Conservation (phyloP, 2,329 filamentous ascomycete genomes). For the Aspergillus sp. region DNA sequence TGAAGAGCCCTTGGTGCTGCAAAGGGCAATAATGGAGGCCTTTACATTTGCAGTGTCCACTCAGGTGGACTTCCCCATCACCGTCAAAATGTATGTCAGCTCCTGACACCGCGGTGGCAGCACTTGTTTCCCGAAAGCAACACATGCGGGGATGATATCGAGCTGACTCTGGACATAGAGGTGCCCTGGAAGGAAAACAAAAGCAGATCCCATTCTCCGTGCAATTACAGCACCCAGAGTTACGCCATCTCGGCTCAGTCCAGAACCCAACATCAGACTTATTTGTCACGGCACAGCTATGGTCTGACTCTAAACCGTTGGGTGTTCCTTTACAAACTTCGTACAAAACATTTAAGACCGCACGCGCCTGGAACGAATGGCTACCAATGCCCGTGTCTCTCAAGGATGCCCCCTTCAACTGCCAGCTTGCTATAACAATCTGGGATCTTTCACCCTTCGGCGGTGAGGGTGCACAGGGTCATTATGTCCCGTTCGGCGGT, state of each 20-base stretch:
- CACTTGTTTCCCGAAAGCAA: background rate
- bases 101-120: background rate
- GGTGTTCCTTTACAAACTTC: conserved; percentile 89
- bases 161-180: conserved; percentile 46
- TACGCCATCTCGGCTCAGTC: conserved; percentile 86
- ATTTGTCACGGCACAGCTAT: conserved; percentile 89
- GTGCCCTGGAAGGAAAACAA: conserved; percentile 75
- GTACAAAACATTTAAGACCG: conserved; percentile 83
- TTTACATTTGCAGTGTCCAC: conserved; percentile 94
- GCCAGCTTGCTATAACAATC: conserved; percentile 85
- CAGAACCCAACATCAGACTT: conserved; percentile 81
- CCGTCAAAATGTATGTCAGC: conserved; percentile 61
- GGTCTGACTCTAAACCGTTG: conserved; percentile 92
- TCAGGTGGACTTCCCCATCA: conserved; percentile 70
- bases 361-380: conserved; percentile 88
- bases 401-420: conserved; percentile 74
- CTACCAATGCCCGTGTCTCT: conserved; percentile 82
- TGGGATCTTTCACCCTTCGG: conserved; percentile 90
- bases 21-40: conserved; percentile 68
- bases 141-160: background rate
- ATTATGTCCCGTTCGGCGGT: conserved; percentile 88
- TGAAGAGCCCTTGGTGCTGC: conserved; percentile 7
- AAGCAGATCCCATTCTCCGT: conserved; percentile 73
- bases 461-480: conserved; percentile 65
- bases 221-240: conserved; percentile 72